These are phyloP conservation scores for Alternaria brassicae DNA, from an alignment of 2,329 filamentous ascomycete species.

Conservation along the genomic window DNA sequence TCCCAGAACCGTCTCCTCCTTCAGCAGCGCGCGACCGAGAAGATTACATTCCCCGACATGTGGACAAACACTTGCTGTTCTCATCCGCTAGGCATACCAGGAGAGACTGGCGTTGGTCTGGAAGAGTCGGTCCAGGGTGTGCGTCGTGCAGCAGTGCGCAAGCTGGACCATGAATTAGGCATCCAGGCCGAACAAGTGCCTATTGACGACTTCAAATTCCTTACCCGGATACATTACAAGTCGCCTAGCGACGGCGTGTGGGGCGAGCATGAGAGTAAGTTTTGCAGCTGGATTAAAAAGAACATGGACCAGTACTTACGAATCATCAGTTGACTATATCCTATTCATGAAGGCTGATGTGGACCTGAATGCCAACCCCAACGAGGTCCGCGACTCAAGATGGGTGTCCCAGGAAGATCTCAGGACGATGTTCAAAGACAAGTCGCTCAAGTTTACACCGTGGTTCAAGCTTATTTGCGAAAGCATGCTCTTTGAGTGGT, in stretches of 20 bases:
- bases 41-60: constrained; percentile 99
- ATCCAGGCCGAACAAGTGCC: constrained; percentile 90
- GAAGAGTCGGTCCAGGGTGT: constrained; percentile 82
- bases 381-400: constrained; percentile 85
- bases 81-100: constrained; percentile 88
- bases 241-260: constrained; percentile 96
- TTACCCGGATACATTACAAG: constrained; percentile 98
- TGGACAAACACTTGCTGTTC: constrained; percentile 99
- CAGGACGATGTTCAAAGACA: constrained; percentile 83
- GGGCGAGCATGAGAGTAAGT: constrained; percentile 96
- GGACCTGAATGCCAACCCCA: constrained; percentile 79
- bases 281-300: neutral
- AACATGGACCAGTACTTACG: constrained; percentile 28
- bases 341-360: constrained; percentile 92
- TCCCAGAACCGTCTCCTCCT: constrained; percentile 89
- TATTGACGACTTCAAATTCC: constrained; percentile 87
- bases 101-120: constrained; percentile 85
- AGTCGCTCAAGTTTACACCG: constrained; percentile 84
- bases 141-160: constrained; percentile 89
- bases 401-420: constrained; percentile 86
- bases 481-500: constrained; percentile 98
- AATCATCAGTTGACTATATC: constrained; percentile 85
- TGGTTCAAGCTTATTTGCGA: constrained; percentile 99
- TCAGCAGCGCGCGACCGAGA: constrained; percentile 93
- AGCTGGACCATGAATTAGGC: constrained; percentile 92